phyloP scores from a whole-genome alignment of 2,329 filamentous ascomycete genomes.

The Lojkania enalia region DNA sequence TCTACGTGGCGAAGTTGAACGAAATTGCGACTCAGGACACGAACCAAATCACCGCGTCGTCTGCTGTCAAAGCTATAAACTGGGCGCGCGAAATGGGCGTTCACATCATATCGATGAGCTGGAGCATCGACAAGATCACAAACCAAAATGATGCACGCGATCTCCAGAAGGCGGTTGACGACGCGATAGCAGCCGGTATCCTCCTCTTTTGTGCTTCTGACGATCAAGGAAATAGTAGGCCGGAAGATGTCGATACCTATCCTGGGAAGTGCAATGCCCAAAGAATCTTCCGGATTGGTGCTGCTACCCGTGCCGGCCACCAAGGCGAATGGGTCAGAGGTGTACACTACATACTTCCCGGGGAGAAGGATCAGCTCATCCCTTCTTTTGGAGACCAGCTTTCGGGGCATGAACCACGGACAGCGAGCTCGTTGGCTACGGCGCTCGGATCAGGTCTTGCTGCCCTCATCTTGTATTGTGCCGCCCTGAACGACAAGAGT shows the following conservation, averaged over 20 bases:
- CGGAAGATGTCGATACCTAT: slow-evolving; percentile 1
- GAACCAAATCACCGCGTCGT: neutral
- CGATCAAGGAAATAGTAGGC: slow-evolving; percentile 3
- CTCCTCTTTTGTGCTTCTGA: slow-evolving; percentile 6
- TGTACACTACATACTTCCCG: slow-evolving; percentile 1
- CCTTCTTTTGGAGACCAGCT: slow-evolving; percentile 3
- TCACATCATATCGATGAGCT: slow-evolving; percentile 5
- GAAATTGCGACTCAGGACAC: neutral
- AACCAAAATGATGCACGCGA: slow-evolving; percentile 1
- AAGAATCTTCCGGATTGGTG: slow-evolving; percentile 2
- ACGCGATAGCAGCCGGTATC: neutral
- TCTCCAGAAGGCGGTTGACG: slow-evolving; percentile 1
- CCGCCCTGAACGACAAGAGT: neutral
- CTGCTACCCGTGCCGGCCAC: neutral
- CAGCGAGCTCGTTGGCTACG: slow-evolving; percentile 4
- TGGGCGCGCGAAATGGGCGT: slow-evolving; percentile 2
- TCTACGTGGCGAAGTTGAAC: slow-evolving; percentile 1
- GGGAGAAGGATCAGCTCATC: slow-evolving; percentile 4
- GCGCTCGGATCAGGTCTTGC: slow-evolving; percentile 5
- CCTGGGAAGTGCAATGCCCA: slow-evolving; percentile 1
- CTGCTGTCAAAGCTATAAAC: neutral
- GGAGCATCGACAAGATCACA: slow-evolving; percentile 4
- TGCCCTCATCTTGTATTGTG: slow-evolving; percentile 5
- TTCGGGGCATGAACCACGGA: slow-evolving; percentile 1
- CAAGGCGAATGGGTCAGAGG: slow-evolving; percentile 1